phyloP scores from a whole-genome alignment of 345 rosid genomes.

The Aegle marmelos region DNA sequence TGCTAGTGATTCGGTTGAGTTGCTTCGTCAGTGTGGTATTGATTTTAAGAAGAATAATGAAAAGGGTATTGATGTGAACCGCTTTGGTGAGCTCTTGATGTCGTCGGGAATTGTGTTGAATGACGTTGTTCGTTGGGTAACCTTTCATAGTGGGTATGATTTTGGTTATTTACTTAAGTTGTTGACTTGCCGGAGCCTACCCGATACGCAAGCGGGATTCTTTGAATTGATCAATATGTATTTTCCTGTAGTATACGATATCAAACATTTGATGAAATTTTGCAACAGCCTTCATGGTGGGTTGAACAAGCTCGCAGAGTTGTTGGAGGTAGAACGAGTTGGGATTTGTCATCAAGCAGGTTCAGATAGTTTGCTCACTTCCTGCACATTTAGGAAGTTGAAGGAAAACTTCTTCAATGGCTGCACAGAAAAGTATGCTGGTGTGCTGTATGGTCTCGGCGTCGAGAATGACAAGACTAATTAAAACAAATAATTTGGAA shows the following conservation, averaged over 20 bases:
- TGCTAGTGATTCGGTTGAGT: conserved; percentile 80
- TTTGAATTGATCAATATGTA: conserved; percentile 56
- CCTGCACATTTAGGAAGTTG: conserved; percentile 81
- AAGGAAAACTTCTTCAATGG: conserved; percentile 74
- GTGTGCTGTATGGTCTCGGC: conserved; percentile 87
- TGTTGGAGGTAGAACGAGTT: conserved; percentile 83
- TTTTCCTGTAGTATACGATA: conserved; percentile 74
- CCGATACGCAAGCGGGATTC: conserved; percentile 59
- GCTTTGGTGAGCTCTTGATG: conserved; percentile 89
- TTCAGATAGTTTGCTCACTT: conserved; percentile 89
- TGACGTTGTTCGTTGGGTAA: conserved; percentile 66
- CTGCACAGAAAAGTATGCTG: conserved; percentile 65
- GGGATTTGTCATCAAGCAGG: conserved; percentile 89
- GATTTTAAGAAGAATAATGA: conserved; percentile 77
- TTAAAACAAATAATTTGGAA: conserved; percentile 35
- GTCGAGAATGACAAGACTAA: conserved; percentile 70
- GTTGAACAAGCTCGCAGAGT: conserved; percentile 83
- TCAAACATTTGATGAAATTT: conserved; percentile 88
- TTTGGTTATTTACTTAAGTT: conserved; percentile 83
- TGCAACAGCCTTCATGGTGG: conserved; percentile 88
- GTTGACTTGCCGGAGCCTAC: conserved; percentile 63
- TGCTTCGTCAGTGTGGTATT: conserved; percentile 73
- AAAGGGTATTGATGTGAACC: conserved; percentile 70
- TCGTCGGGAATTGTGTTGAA: conserved; percentile 82
- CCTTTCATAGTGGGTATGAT: conserved; percentile 86